These are phyloP conservation scores for Aphanomyces astaci DNA, from an alignment of 352 stramenopile genomes.

Conservation along the genomic window DNA sequence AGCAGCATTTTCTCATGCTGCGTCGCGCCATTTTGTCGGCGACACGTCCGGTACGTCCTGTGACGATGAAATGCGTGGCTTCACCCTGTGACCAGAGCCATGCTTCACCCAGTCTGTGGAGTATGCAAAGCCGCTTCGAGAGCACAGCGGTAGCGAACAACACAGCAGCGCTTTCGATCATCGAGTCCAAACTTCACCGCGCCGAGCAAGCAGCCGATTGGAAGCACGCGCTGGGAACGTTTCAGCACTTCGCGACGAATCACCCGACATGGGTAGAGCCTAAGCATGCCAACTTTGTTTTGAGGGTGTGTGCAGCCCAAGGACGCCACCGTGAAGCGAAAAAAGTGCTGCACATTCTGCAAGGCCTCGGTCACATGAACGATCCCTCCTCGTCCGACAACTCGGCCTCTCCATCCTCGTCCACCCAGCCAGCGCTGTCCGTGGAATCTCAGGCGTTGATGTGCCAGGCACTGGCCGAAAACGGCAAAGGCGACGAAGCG, in stretches of 20 bases:
- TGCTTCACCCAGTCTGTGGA: background rate
- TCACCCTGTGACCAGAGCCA: background rate
- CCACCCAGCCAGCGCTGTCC: background rate
- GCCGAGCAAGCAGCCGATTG: conserved; percentile 28
- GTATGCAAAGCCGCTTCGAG: background rate
- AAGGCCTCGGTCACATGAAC: conserved; percentile 29
- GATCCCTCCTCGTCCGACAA: too few species aligned
- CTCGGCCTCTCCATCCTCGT: too few species aligned
- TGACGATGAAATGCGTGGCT: background rate
- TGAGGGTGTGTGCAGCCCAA: conserved; percentile 31
- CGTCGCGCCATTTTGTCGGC: background rate
- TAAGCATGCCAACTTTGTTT: conserved; percentile 19
- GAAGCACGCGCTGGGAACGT: conserved; percentile 38
- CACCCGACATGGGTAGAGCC: conserved; percentile 4
- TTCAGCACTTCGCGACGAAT: conserved; percentile 30
- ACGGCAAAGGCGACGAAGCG: conserved; percentile 40
- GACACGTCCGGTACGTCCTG: background rate
- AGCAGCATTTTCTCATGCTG: too few species aligned
- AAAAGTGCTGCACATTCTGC: conserved; percentile 33
- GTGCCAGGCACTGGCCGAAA: conserved; percentile 39
- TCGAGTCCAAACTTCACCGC: conserved; percentile 2
- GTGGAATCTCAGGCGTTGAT: conserved; percentile 40
- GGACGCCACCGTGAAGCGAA: conserved; percentile 48
- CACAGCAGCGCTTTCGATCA: conserved; percentile 2
- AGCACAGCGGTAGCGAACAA: background rate